Conservation (phyloP, 192 early-diverging fungal species). For the Piromyces sp. region DNA sequence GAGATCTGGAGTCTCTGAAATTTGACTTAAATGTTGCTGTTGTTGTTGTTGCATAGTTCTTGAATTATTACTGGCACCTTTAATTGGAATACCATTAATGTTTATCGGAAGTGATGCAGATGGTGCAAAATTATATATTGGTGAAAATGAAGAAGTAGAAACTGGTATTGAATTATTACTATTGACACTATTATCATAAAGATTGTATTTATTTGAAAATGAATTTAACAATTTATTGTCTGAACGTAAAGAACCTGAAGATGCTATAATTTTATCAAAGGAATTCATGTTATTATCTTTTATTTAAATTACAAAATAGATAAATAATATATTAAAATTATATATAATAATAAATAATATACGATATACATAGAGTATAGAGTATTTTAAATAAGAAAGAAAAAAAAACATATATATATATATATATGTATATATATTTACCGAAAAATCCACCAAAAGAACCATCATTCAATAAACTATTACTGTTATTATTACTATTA, state of each 20-base stretch:
- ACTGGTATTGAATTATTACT: neutral
- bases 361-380: neutral
- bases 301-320: neutral
- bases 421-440: neutral
- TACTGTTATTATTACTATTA: neutral
- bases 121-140: neutral
- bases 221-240: neutral
- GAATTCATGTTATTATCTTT: neutral
- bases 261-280: neutral
- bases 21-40: neutral
- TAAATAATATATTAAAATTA: neutral
- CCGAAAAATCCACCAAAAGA: neutral
- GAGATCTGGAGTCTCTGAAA: neutral
- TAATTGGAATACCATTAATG: neutral
- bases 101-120: neutral
- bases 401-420: no score
- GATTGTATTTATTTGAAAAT: neutral
- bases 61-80: neutral
- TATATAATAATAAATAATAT: neutral
- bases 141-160: neutral
- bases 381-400: no score
- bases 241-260: neutral
- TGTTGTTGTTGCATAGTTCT: neutral
- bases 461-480: neutral
- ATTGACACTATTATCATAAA: neutral